Conservation (phyloP, 75 land plant species). For the Ceratopteris richardii region DNA sequence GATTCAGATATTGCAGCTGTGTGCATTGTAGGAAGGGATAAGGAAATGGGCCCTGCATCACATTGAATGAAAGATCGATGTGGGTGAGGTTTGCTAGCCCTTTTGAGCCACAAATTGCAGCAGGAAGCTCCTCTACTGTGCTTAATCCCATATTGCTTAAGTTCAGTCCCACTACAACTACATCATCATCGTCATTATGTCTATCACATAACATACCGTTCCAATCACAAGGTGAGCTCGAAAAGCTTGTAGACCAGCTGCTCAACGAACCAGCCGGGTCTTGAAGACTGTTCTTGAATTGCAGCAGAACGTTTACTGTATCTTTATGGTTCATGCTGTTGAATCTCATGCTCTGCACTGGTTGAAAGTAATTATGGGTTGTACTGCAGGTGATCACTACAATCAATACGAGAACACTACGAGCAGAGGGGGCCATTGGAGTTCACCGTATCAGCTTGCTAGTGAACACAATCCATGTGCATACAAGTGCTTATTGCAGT, state of each 20-base stretch:
- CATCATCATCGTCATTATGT: background rate
- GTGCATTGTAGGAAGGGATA: constrained; percentile 25
- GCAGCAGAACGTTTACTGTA: constrained; percentile 3
- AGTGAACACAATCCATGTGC: too few relatives aligned
- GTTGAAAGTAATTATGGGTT: too few relatives aligned
- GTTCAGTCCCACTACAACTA: constrained; percentile 37
- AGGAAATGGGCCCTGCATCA: constrained; percentile 45
- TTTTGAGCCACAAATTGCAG: constrained; percentile 42
- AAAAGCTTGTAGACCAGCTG: constrained; percentile 11
- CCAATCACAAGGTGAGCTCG: constrained; percentile 61
- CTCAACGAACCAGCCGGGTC: constrained; percentile 14
- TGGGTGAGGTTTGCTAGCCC: constrained; percentile 33
- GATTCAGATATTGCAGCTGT: constrained; percentile 38
- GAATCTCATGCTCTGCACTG: too few relatives aligned
- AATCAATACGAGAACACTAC: too few relatives aligned
- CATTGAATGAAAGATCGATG: constrained; percentile 40
- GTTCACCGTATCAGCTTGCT: too few relatives aligned
- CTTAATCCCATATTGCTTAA: constrained; percentile 37
- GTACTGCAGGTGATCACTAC: too few relatives aligned
- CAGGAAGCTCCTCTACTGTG: constrained; percentile 29
- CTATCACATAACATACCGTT: constrained; percentile 49
- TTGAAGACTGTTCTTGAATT: constrained; percentile 12
- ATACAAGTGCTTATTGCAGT: too few relatives aligned
- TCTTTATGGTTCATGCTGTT: too few relatives aligned
- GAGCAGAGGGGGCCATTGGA: too few relatives aligned